Conservation (phyloP, 768 basidiomycete genomes). For the Hygrocybe punicea region DNA sequence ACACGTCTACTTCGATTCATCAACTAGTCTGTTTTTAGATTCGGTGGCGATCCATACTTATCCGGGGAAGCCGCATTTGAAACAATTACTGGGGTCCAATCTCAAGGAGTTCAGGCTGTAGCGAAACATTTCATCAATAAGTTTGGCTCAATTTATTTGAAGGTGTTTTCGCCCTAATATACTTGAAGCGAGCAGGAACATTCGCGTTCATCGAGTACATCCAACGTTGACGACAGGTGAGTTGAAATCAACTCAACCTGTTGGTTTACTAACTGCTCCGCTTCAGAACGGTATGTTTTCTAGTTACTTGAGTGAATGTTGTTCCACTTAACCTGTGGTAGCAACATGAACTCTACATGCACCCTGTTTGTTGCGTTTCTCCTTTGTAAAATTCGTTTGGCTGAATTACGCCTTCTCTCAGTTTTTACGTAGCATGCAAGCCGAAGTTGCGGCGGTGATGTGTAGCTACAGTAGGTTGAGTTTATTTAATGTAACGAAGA, state of each 20-base stretch:
- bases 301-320: background rate
- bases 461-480: constrained; percentile 39
- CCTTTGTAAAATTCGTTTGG: background rate
- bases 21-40: background rate
- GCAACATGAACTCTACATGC: constrained; percentile 69
- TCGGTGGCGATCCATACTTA: background rate
- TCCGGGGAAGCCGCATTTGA: constrained; percentile 50
- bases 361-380: constrained; percentile 34
- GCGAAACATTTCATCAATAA: constrained; percentile 83
- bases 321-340: background rate
- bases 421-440: constrained; percentile 67
- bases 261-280: background rate
- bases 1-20: background rate
- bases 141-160: constrained; percentile 34
- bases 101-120: constrained; percentile 76
- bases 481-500: background rate
- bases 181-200: constrained; percentile 65
- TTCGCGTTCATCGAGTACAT: constrained; percentile 50
- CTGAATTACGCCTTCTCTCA: background rate
- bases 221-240: constrained; percentile 76
- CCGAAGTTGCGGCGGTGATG: constrained; percentile 71
- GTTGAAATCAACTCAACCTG: background rate
- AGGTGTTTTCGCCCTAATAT: background rate
- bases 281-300: constrained; percentile 1
- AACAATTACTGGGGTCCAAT: constrained; percentile 80